Evolutionary conservation across 139 green algal species (phyloP), one percentile per base, ranked within the genome.

Genomic region (Ettlia oleoabundans): DNA sequence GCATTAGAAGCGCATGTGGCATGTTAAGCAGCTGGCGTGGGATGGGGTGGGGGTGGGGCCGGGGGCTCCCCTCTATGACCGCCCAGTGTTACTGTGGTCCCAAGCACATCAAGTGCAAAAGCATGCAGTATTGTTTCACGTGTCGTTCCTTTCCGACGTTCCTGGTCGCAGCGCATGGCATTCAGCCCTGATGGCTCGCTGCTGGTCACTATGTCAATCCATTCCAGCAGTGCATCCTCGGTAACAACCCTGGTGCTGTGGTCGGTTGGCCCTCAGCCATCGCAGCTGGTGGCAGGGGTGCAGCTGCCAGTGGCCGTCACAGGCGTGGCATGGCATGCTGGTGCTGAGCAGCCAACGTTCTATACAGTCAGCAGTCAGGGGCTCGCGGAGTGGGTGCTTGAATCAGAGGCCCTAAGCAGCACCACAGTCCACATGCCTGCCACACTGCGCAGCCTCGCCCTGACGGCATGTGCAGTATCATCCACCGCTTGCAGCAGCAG

Each of bases 351-450:
- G 62, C 85, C 89, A 52, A 82, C 63, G 13, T 92, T 92, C 52
- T 81, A 89, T 58, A 94, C 81, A 18, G 84, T 83, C 4, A 78
- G 85, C 33, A 61, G 62, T 43, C 85, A 86, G 33, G 89, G 87
- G 4, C 81, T 91, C 58, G 43, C 88, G 78, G 77, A 87, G 47
- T 94, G 91, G 91, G 86, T 65, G 41, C 84, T 93, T 66, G 76
- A 84, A 30, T 72, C 75, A n/a, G 86, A 75, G n/a, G 76, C 79
- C 43, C 71, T 93, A 61, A 74, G 84, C 65, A 83, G 91, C 76
- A 77, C 71, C 1, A 32, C 37, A 15, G 71, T 92, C 13, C 47
- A 52, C 42, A 63, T 83, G 58, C 76, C 47, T 2, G 33, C 66
- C 28, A 30, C 41, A 47, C 63, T 83, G 32, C 53, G 37, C 8